Evolutionary conservation across 441 rosid species (phyloP).

Genomic region (Jatropha podagrica): DNA sequence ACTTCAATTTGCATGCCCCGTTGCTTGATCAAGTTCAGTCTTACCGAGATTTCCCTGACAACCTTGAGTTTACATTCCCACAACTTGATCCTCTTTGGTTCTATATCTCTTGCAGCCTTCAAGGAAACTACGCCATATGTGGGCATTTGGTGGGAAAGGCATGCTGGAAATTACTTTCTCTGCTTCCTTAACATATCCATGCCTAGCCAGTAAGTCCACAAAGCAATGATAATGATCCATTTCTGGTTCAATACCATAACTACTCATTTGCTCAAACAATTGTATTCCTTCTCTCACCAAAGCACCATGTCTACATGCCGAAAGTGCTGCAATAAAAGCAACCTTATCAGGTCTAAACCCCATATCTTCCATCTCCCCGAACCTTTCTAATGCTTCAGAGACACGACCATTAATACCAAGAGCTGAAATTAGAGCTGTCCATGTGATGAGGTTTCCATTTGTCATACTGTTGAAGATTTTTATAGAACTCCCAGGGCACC

Average conservation of each 20-base stretch:
- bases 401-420: conserved; percentile 64
- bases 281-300: conserved; percentile 69
- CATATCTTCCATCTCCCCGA: conserved; percentile 44
- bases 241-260: conserved; percentile 56
- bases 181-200: conserved; percentile 63
- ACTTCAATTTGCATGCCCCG: neutral
- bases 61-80: neutral
- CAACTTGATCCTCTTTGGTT: conserved; percentile 14
- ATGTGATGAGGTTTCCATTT: conserved; percentile 59
- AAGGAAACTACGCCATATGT: conserved; percentile 68
- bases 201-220: conserved; percentile 63
- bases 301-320: conserved; percentile 73
- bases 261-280: conserved; percentile 53
- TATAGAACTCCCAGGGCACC: conserved; percentile 45
- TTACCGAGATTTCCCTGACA: neutral
- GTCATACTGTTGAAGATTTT: conserved; percentile 46
- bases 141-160: conserved; percentile 69
- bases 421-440: conserved; percentile 74
- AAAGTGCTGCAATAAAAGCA: conserved; percentile 58
- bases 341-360: conserved; percentile 73
- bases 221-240: conserved; percentile 69
- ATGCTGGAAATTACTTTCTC: conserved; percentile 57
- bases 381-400: conserved; percentile 56
- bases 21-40: neutral
- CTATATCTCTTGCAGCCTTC: conserved; percentile 57